Conservation (phyloP, 1,139 yeast species). For the Eremothecium coryli region DNA sequence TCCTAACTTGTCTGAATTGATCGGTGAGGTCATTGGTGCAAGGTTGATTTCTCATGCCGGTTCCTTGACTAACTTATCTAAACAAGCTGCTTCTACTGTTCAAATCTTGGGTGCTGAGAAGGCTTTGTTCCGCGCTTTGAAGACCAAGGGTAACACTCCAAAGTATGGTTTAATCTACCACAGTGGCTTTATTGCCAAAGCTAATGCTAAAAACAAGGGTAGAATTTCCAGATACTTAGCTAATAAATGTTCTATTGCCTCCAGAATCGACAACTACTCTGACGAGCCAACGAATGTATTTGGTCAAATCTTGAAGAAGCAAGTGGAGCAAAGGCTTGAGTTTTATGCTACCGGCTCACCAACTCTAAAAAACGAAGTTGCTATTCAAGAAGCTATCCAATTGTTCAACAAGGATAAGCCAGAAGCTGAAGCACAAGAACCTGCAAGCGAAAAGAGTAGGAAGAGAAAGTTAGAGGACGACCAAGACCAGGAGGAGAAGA, state of each 20-base stretch:
- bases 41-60: constrained; percentile 97
- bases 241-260: constrained; percentile 97
- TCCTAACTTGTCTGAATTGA: constrained; percentile 90
- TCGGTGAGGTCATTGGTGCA: constrained; percentile 98
- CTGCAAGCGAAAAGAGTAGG: constrained; percentile 22
- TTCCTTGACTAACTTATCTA: constrained; percentile 88
- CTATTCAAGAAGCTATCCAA: constrained; percentile 83
- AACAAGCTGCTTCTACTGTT: constrained; percentile 97
- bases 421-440: constrained; percentile 35
- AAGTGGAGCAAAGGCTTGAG: constrained; percentile 94
- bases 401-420: constrained; percentile 52
- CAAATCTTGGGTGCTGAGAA: constrained; percentile 98
- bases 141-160: constrained; percentile 97
- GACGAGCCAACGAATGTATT: constrained; percentile 80
- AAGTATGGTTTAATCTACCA: constrained; percentile 96
- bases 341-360: constrained; percentile 95
- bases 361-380: constrained; percentile 93
- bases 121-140: constrained; percentile 96
- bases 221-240: constrained; percentile 97
- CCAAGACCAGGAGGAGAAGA: constrained; percentile 30
- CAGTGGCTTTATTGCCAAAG: constrained; percentile 93
- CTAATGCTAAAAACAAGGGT: constrained; percentile 95
- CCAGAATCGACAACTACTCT: constrained; percentile 93
- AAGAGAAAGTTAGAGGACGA: constrained; percentile 40
- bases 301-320: constrained; percentile 85